Evolutionary conservation across 1,284 basidiomycete genomes (phyloP).

Genomic region (Inonotus hispidus): DNA sequence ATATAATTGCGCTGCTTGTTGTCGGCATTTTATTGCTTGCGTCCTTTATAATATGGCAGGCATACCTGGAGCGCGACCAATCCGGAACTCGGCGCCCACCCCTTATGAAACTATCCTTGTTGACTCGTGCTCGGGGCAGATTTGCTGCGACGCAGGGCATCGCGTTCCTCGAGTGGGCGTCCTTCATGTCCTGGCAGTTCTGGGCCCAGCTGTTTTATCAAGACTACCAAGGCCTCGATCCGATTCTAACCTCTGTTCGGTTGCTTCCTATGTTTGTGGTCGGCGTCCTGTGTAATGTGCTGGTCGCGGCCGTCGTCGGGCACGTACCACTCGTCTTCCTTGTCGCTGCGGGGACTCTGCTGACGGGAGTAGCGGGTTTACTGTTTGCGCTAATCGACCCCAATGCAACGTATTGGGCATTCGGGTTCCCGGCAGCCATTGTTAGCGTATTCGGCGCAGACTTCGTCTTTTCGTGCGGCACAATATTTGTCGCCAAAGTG

Average conservation of each 20-base stretch:
- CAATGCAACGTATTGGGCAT: slow-evolving; percentile 67
- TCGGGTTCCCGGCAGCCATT: slow-evolving; percentile 74
- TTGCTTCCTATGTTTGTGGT: slow-evolving; percentile 73
- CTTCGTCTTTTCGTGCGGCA: slow-evolving; percentile 72
- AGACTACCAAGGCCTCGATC: slow-evolving; percentile 46
- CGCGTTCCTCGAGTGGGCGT: slow-evolving; percentile 65
- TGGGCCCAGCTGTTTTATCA: slow-evolving; percentile 69
- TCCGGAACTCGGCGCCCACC: slow-evolving; percentile 40
- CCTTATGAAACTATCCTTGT: slow-evolving; percentile 68
- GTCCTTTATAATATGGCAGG: slow-evolving; percentile 67
- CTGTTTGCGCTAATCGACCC: slow-evolving; percentile 70
- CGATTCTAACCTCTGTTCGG: slow-evolving; percentile 70
- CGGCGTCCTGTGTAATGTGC: slow-evolving; percentile 63
- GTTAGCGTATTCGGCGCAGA: slow-evolving; percentile 73
- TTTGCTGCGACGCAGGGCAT: slow-evolving; percentile 63
- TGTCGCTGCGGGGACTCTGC: slow-evolving; percentile 54
- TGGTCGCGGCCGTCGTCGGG: slow-evolving; percentile 58
- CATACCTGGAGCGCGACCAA: slow-evolving; percentile 44
- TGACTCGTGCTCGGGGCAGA: slow-evolving; percentile 58
- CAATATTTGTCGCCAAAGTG: slow-evolving; percentile 73
- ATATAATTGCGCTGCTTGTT: slow-evolving; percentile 60
- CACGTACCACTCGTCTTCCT: slow-evolving; percentile 52
- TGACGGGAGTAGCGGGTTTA: slow-evolving; percentile 61
- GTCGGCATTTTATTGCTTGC: slow-evolving; percentile 54
- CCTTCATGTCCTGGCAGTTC: slow-evolving; percentile 53